A percentile compares a stretch with the other conserved stretches of the same genome.
Conservation (phyloP, 2,329 filamentous ascomycete genomes). For the Parafenestella ontariensis region DNA sequence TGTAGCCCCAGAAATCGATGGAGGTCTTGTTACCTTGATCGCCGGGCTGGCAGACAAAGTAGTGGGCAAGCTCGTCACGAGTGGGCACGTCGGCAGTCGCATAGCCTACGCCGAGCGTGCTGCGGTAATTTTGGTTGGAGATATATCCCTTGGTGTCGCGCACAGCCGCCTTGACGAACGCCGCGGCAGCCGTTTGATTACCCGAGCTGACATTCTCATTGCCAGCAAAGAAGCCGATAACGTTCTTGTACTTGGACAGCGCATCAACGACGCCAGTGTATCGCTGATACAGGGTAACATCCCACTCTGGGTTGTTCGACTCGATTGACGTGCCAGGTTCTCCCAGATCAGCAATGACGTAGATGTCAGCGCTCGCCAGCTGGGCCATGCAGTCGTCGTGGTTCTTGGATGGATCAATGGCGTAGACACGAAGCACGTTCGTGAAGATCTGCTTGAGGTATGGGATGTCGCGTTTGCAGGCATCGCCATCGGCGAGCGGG, state of each 20-base stretch:
- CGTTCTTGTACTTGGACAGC: conserved; percentile 83
- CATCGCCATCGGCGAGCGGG: conserved; percentile 74
- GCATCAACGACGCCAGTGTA: conserved; percentile 86
- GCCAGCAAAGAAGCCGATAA: conserved; percentile 96
- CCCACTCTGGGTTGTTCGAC: conserved; percentile 79
- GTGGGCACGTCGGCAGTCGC: conserved; percentile 94
- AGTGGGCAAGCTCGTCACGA: conserved; percentile 80
- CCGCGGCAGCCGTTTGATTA: conserved; percentile 87
- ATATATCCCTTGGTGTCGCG: conserved; percentile 96
- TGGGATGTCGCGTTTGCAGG: conserved; percentile 85
- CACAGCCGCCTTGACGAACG: conserved; percentile 96
- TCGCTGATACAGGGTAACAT: conserved; percentile 76
- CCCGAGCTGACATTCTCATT: conserved; percentile 92
- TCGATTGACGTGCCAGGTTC: conserved; percentile 72
- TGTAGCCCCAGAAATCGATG: conserved; percentile 99
- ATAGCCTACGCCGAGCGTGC: conserved; percentile 84
- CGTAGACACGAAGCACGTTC: conserved; percentile 91
- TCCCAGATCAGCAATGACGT: conserved; percentile 85
- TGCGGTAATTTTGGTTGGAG: conserved; percentile 73
- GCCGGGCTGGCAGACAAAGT: conserved; percentile 85
- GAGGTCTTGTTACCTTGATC: conserved; percentile 55
- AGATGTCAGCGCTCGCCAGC: conserved; percentile 86
- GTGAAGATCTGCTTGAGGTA: conserved; percentile 79
- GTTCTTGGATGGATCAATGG: conserved; percentile 79
- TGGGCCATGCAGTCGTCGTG: conserved; percentile 86